Evolutionary conservation across 2,329 filamentous ascomycete species (phyloP).

Genomic region (Tetracladium maxilliforme): DNA sequence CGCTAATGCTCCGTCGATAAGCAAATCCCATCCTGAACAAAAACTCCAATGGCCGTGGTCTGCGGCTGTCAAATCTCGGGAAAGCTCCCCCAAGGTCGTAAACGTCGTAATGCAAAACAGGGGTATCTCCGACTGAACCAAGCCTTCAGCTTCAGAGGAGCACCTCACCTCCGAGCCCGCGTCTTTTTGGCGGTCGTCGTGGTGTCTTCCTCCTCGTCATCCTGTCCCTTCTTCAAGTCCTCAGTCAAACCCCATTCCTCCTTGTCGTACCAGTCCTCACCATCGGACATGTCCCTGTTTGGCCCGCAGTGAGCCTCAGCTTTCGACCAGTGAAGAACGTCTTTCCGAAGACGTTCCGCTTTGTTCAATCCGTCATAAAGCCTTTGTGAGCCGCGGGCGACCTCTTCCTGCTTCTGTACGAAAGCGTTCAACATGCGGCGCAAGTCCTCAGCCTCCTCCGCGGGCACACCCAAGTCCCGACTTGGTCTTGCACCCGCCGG

Average conservation of each 20-base stretch:
- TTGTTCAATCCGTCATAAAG: constrained; percentile 58
- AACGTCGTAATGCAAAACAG: too few species aligned
- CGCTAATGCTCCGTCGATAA: too few species aligned
- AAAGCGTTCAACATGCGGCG: constrained; percentile 60
- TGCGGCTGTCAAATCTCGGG: too few species aligned
- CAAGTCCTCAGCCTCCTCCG: constrained; percentile 63
- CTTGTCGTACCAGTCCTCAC: constrained; percentile 79
- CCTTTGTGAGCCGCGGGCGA: constrained; percentile 53
- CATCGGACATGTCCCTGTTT: constrained; percentile 72
- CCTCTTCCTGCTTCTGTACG: constrained; percentile 76
- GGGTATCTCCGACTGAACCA: too few species aligned
- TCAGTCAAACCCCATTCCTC: constrained; percentile 65
- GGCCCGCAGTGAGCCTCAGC: constrained; percentile 57
- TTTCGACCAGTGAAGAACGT: constrained; percentile 62
- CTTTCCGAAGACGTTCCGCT: constrained; percentile 56
- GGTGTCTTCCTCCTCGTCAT: constrained; percentile 66
- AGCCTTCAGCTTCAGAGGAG: too few species aligned
- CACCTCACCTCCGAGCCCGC: constrained; percentile 23
- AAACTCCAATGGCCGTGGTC: too few species aligned
- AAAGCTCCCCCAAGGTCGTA: too few species aligned
- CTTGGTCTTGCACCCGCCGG: constrained; percentile 48
- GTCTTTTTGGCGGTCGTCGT: constrained; percentile 32
- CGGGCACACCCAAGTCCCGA: constrained; percentile 56
- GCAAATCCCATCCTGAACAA: too few species aligned
- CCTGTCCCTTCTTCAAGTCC: constrained; percentile 67